phyloP scores from a whole-genome alignment of 2,329 filamentous ascomycete species.

The Neofusicoccum sp. region DNA sequence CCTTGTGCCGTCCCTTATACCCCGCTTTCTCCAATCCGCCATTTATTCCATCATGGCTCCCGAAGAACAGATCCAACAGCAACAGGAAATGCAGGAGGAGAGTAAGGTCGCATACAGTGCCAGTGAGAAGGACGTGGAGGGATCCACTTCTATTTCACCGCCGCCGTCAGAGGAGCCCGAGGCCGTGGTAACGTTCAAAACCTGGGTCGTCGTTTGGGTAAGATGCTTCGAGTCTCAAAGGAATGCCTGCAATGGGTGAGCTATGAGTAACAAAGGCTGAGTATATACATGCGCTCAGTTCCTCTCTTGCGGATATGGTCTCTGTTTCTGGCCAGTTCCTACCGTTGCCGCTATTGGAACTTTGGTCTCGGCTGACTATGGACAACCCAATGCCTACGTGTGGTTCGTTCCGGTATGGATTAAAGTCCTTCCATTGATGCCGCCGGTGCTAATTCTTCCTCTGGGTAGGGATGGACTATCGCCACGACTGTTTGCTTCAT shows the following conservation, averaged over 20 bases:
- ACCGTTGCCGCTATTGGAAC: slow-evolving; percentile 27
- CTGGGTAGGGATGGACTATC: slow-evolving; percentile 23
- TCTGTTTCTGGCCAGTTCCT: slow-evolving; percentile 31
- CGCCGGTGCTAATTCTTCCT: neutral
- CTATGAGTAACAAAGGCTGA: too few relatives aligned
- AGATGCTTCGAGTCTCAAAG: neutral
- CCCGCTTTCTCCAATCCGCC: neutral
- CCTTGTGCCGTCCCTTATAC: too few relatives aligned
- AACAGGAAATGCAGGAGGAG: neutral
- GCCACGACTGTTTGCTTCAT: slow-evolving; percentile 24
- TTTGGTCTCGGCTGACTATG: neutral
- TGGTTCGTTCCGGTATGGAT: slow-evolving; percentile 24
- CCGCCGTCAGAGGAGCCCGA: neutral
- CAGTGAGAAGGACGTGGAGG: neutral
- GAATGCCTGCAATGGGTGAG: too few relatives aligned
- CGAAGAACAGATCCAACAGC: neutral
- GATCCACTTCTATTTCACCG: neutral
- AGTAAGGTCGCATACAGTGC: neutral
- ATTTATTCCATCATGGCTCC: neutral
- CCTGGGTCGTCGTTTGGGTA: slow-evolving; percentile 1
- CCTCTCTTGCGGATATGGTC: slow-evolving; percentile 28
- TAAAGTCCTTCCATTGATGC: neutral
- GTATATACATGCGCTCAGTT: too few relatives aligned
- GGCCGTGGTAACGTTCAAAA: slow-evolving; percentile 6
- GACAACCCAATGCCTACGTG: slow-evolving; percentile 4